Percentiles rank a stretch among this genome's conserved stretches.
These are phyloP conservation scores for Zygnema cylindricum DNA, from an alignment of 139 green algal genomes.

Conservation along the genomic window DNA sequence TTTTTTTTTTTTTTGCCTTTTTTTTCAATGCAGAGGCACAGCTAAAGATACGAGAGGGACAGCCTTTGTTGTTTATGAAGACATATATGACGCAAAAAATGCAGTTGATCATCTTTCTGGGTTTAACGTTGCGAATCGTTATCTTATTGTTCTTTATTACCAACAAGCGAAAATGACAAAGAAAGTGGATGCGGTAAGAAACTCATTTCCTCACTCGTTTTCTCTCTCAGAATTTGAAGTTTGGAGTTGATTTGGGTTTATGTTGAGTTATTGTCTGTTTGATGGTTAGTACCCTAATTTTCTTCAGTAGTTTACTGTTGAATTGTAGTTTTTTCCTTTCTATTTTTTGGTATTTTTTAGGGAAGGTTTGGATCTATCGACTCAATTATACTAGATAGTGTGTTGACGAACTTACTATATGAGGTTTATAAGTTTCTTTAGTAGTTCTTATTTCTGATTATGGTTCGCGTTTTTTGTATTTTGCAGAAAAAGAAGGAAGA, in stretches of 20 bases:
- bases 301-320: neutral
- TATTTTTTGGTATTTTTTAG: no score
- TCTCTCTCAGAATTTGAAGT: neutral
- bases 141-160: slow-evolving; percentile 93
- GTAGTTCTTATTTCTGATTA: no score
- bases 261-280: neutral
- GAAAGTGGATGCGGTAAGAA: slow-evolving; percentile 74
- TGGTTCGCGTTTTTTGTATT: no score
- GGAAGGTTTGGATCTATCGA: no score
- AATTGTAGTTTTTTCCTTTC: no score
- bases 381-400: no score
- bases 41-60: slow-evolving; percentile 94
- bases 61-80: slow-evolving; percentile 97
- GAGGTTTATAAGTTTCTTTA: no score
- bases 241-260: neutral
- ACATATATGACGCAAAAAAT: slow-evolving; percentile 98
- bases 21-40: slow-evolving; percentile 65
- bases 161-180: slow-evolving; percentile 78
- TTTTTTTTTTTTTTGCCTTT: neutral
- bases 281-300: neutral
- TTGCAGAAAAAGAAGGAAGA: slow-evolving; percentile 88
- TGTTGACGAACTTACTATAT: no score
- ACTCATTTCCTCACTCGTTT: neutral
- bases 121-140: slow-evolving; percentile 92
- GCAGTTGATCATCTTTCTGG: slow-evolving; percentile 88